Base-by-base conservation (phyloP, 345 rosid genomes). In the Geranium brycei region DNA sequence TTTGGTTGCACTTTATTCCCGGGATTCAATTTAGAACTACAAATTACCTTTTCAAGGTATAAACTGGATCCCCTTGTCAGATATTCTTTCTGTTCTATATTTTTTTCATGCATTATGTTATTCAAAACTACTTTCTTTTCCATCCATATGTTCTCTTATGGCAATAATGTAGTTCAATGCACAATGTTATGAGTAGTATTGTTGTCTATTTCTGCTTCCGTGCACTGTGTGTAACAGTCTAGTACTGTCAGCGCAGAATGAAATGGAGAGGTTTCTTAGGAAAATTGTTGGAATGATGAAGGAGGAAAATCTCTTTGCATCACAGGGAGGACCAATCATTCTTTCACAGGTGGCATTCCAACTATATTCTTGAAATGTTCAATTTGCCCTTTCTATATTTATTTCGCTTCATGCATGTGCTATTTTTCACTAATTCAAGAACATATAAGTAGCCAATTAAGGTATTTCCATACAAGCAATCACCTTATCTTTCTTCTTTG, bases 1-100 rank as follows among this genome's bases (percentile, higher is more conserved):
- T 83, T 70, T 81, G 91, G 91, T 73, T 85, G 63, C 91, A 85
- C 74, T 85, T 83, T 76, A 81, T 85, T 71, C 86, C 86, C 4
- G 91, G 86, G 61, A 81, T 85, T 70, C 85, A 85, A 68, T 85
- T 83, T 66, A 82, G 87, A 57, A 85, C 87, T 0, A 74, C 72
- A n/a, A 85, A 85, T 68, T 60, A 57, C 7, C 70, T 17, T 61
- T 85, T 76, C 71, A 69, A 80, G 90, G 90, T 82, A 35, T 35
- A 75, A 64, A 17, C 5, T 60, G 57, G 66, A 61, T 31, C 51
- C 31, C 63, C 35, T 23, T 64, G 31, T 4, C 13, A 17, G n/a
- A 41, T 7, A 53, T n/a, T 40, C 56, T 35, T 19, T 10, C 17
- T 16, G 11, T 65, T 57, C 32, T 19, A 28, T 35, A 7, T 5